These are phyloP conservation scores for Ophiosphaerella narmari DNA, from an alignment of 2,329 filamentous ascomycete species.

Conservation along the genomic window DNA sequence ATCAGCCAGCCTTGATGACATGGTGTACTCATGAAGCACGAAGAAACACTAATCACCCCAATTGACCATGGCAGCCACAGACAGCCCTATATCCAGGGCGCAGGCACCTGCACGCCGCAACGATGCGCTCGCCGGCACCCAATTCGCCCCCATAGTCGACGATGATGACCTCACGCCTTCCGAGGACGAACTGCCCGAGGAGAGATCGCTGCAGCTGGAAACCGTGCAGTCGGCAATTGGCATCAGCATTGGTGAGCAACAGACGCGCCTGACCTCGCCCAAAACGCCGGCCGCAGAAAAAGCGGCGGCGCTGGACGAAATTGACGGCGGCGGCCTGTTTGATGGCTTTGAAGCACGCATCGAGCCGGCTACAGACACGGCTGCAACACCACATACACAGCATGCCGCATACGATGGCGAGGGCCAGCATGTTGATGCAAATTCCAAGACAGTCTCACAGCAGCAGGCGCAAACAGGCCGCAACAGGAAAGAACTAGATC, in stretches of 20 bases:
- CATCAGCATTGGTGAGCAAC: slow-evolving; percentile 62
- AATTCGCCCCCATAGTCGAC: slow-evolving; percentile 47
- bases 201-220: slow-evolving; percentile 39
- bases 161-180: slow-evolving; percentile 49
- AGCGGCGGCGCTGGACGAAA: slow-evolving; percentile 58
- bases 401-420: slow-evolving; percentile 4
- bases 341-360: slow-evolving; percentile 41
- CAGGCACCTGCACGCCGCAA: slow-evolving; percentile 22
- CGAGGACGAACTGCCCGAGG: slow-evolving; percentile 48
- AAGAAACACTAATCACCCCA: slow-evolving; percentile 7
- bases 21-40: slow-evolving; percentile 12
- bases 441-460: slow-evolving; percentile 3
- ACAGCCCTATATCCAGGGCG: slow-evolving; percentile 2
- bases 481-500: slow-evolving; percentile 10
- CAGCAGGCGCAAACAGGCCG: slow-evolving; percentile 1
- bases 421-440: not conserved
- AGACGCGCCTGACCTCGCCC: slow-evolving; percentile 61
- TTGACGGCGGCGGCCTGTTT: slow-evolving; percentile 54
- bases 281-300: slow-evolving; percentile 64
- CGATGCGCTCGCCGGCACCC: slow-evolving; percentile 49
- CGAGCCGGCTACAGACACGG: slow-evolving; percentile 5
- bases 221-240: slow-evolving; percentile 57
- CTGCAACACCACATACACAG: not conserved
- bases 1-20: slow-evolving; percentile 17
- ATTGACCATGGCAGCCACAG: slow-evolving; percentile 27